phyloP scores from a whole-genome alignment of 805 yeast species.

The Millerozyma acaciae region DNA sequence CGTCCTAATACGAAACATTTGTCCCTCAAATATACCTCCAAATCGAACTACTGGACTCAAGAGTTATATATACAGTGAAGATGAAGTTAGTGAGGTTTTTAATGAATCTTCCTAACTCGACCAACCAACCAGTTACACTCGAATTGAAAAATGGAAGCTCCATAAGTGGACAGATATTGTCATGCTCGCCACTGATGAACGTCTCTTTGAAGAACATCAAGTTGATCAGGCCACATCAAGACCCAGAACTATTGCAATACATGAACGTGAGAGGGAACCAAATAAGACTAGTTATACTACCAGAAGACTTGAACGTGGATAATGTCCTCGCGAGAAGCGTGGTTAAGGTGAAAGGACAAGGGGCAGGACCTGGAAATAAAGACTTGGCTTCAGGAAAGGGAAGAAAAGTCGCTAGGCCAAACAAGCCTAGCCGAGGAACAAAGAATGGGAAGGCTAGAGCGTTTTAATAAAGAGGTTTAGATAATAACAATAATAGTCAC shows the following conservation, averaged over 20 bases:
- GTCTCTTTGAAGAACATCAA: slow-evolving; percentile 75
- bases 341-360: slow-evolving; percentile 38
- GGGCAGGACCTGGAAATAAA: slow-evolving; percentile 38
- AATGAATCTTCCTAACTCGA: slow-evolving; percentile 62
- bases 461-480: slow-evolving; percentile 15
- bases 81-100: slow-evolving; percentile 74
- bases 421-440: not conserved
- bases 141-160: slow-evolving; percentile 90
- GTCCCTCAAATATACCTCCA: too few relatives aligned
- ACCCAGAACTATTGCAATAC: slow-evolving; percentile 66
- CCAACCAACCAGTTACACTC: slow-evolving; percentile 82
- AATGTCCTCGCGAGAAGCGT: slow-evolving; percentile 51
- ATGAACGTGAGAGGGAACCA: slow-evolving; percentile 88
- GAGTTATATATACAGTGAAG: too few relatives aligned
- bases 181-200: slow-evolving; percentile 91
- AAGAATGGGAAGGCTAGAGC: slow-evolving; percentile 25
- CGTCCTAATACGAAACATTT: too few relatives aligned
- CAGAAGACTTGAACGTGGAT: slow-evolving; percentile 80
- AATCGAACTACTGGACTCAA: too few relatives aligned
- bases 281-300: slow-evolving; percentile 75
- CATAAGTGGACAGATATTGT: slow-evolving; percentile 75
- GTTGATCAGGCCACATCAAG: slow-evolving; percentile 68
- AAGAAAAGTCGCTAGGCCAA: slow-evolving; percentile 17
- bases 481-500: not conserved
- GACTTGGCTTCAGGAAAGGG: slow-evolving; percentile 9